A percentile compares a stretch with the other conserved stretches of the same genome.
Evolutionary conservation across 1,139 yeast genomes (phyloP).

Genomic region (Sugiyamaella castrensis): DNA sequence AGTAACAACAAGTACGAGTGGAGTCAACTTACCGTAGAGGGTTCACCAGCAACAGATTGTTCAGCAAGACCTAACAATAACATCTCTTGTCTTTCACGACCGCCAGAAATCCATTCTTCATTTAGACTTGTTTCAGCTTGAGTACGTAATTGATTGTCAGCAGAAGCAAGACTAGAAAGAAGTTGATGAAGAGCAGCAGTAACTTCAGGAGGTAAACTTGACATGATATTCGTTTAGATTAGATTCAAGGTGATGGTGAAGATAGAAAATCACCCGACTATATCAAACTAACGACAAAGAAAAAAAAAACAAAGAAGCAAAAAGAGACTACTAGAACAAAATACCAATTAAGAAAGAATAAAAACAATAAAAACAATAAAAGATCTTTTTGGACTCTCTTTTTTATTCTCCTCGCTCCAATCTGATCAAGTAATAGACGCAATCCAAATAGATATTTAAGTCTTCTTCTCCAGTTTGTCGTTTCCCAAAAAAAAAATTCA

Average conservation of each 20-base stretch:
- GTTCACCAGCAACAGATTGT: constrained; percentile 62
- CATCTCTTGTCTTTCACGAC: constrained; percentile 55
- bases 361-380: no score
- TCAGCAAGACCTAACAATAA: constrained; percentile 78
- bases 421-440: no score
- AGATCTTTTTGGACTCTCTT: no score
- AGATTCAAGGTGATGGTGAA: no score
- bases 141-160: constrained; percentile 71
- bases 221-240: constrained; percentile 20
- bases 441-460: no score
- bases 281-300: no score
- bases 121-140: constrained; percentile 75
- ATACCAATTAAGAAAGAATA: background rate
- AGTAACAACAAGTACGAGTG: constrained; percentile 1
- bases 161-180: constrained; percentile 66
- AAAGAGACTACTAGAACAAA: background rate
- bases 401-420: no score
- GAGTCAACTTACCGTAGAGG: constrained; percentile 51
- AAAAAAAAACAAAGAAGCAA: background rate
- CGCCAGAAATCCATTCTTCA: constrained; percentile 60
- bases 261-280: no score
- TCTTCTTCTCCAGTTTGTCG: no score
- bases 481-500: no score
- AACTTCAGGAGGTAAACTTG: constrained; percentile 56
- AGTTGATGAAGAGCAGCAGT: constrained; percentile 56